Percentiles rank a stretch among this genome's conserved stretches.
phyloP scores from a whole-genome alignment of 805 yeast genomes.

The Candida taoyuanica region DNA sequence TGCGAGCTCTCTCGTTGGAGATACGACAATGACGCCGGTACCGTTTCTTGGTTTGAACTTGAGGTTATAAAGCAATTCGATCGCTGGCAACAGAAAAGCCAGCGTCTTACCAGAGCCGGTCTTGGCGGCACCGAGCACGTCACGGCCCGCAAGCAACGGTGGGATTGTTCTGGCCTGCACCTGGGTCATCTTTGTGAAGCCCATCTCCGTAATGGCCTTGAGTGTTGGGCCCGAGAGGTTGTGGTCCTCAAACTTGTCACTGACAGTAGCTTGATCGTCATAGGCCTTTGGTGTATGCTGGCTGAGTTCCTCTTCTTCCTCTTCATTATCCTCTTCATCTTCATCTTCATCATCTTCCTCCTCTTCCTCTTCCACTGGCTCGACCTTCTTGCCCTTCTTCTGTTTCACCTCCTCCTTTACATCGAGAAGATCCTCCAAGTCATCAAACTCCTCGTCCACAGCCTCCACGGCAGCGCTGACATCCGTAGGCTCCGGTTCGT shows the following conservation, averaged over 20 bases:
- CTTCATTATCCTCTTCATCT: constrained; percentile 21
- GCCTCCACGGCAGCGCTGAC: constrained; percentile 47
- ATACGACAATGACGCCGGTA: constrained; percentile 91
- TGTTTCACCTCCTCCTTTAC: constrained; percentile 32
- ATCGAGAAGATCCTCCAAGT: constrained; percentile 50
- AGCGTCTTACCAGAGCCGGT: constrained; percentile 98
- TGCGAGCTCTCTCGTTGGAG: constrained; percentile 98
- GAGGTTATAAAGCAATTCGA: constrained; percentile 83
- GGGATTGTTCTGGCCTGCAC: constrained; percentile 97
- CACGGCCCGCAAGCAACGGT: constrained; percentile 92
- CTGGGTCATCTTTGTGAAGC: constrained; percentile 85
- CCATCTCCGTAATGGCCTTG: constrained; percentile 82
- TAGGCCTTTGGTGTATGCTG: constrained; percentile 7
- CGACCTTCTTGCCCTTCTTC: constrained; percentile 10
- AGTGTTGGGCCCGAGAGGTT: constrained; percentile 77
- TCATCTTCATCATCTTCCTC: constrained; percentile 17
- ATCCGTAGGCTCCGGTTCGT: constrained; percentile 24
- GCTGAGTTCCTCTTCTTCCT: constrained; percentile 19
- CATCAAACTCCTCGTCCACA: constrained; percentile 53
- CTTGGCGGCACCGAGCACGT: constrained; percentile 98
- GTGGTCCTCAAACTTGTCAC: constrained; percentile 40
- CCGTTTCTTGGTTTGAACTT: constrained; percentile 98
- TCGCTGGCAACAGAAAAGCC: constrained; percentile 93
- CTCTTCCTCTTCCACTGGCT: constrained; percentile 21
- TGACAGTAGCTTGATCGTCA: constrained; percentile 16